phyloP scores from a whole-genome alignment of 1,284 basidiomycete species.

The Sporisorium reilianum region DNA sequence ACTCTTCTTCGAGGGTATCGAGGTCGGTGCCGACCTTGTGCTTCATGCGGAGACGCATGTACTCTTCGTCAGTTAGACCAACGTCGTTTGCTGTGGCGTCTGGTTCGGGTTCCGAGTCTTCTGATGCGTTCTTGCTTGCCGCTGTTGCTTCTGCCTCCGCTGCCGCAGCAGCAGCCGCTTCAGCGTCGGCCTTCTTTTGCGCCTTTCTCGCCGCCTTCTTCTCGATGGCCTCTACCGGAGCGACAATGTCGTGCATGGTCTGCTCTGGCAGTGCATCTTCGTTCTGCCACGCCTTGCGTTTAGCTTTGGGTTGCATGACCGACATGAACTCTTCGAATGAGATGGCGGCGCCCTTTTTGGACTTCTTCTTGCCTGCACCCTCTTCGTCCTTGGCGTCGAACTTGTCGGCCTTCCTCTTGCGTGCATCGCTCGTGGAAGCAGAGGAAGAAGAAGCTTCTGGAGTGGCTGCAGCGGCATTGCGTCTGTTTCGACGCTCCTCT shows the following conservation, averaged over 20 bases:
- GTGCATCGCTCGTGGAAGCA: conserved; percentile 10
- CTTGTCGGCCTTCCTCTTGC: conserved; percentile 26
- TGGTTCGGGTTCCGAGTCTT: conserved; percentile 34
- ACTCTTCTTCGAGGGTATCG: conserved; percentile 29
- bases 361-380: conserved; percentile 15
- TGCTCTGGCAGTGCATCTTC: conserved; percentile 52
- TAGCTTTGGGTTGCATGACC: conserved; percentile 65
- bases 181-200: conserved; percentile 26
- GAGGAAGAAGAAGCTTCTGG: conserved; percentile 14
- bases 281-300: conserved; percentile 66
- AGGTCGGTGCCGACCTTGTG: conserved; percentile 62
- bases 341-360: conserved; percentile 44
- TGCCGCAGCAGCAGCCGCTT: conserved; percentile 15
- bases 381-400: conserved; percentile 14
- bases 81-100: conserved; percentile 60
- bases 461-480: conserved; percentile 22
- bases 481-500: conserved; percentile 34
- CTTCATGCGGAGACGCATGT: conserved; percentile 70
- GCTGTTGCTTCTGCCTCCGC: conserved; percentile 9
- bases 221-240: conserved; percentile 26
- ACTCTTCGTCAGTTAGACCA: conserved; percentile 68
- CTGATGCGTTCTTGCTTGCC: background rate
- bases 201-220: conserved; percentile 44
- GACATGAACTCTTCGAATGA: conserved; percentile 67
- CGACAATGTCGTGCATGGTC: conserved; percentile 36